Evolutionary conservation across 805 yeast genomes (phyloP).

Genomic region (Millerozyma miso): DNA sequence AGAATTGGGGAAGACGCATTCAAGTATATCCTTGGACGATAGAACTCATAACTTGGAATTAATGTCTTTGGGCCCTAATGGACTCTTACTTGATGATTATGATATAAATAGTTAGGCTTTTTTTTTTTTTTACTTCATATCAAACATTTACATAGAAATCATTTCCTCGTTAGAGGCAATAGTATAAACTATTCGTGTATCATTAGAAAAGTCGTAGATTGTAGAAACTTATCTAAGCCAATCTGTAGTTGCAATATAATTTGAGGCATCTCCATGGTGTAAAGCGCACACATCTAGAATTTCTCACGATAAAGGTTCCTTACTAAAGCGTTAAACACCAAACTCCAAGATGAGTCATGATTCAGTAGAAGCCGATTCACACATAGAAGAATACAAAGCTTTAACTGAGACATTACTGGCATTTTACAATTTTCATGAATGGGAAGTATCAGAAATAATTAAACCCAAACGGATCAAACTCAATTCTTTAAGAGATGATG

Average conservation of each 20-base stretch:
- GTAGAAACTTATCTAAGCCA: too few species aligned
- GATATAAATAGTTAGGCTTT: background rate
- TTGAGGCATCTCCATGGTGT: too few species aligned
- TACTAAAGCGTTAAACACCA: too few species aligned
- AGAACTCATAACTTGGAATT: constrained; percentile 10
- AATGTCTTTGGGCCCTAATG: constrained; percentile 8
- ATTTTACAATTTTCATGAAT: constrained; percentile 27
- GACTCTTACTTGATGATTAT: constrained; percentile 12
- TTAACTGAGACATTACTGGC: constrained; percentile 35
- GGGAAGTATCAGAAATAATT: constrained; percentile 30
- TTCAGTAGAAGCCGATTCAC: background rate
- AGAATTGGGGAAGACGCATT: background rate
- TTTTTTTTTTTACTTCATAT: too few species aligned
- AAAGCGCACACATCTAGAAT: too few species aligned
- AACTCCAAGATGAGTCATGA: background rate
- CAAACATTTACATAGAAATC: too few species aligned
- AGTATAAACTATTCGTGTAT: too few species aligned
- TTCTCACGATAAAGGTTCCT: too few species aligned
- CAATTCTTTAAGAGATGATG: constrained; percentile 32
- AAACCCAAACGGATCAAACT: constrained; percentile 27
- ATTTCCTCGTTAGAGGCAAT: too few species aligned
- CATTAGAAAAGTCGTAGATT: too few species aligned
- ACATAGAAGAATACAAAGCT: constrained; percentile 32
- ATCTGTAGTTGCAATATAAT: too few species aligned
- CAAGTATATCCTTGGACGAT: background rate